phyloP scores from a whole-genome alignment of 371 early-diverging fungal genomes.

The Mortierella sp. region DNA sequence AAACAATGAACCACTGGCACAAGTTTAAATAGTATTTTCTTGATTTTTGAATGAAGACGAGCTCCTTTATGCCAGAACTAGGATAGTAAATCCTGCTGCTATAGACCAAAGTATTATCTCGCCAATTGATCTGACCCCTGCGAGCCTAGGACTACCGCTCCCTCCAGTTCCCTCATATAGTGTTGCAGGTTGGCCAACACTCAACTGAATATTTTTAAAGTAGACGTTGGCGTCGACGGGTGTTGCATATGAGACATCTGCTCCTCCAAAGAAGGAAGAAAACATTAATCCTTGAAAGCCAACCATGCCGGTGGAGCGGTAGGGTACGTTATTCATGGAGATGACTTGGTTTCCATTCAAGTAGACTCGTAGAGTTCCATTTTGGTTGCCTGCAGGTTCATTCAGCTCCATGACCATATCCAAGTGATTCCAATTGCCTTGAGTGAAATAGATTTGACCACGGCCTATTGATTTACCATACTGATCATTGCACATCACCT shows the following conservation, averaged over 20 bases:
- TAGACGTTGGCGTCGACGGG: constrained; percentile 59
- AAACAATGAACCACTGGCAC: no score
- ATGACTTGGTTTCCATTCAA: constrained; percentile 59
- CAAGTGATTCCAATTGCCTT: constrained; percentile 58
- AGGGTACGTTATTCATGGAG: constrained; percentile 53
- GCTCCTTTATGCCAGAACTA: constrained; percentile 10
- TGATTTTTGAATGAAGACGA: not conserved
- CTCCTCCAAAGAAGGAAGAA: constrained; percentile 69
- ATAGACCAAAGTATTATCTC: constrained; percentile 16
- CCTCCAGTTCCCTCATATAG: constrained; percentile 47
- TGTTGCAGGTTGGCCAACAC: constrained; percentile 55
- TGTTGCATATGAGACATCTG: constrained; percentile 58
- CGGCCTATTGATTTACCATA: constrained; percentile 67
- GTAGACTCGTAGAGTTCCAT: constrained; percentile 63
- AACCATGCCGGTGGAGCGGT: constrained; percentile 59
- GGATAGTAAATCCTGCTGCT: constrained; percentile 7
- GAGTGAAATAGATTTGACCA: constrained; percentile 59
- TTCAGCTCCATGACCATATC: constrained; percentile 64
- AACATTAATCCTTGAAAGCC: constrained; percentile 64
- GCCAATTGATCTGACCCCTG: not conserved
- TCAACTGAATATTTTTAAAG: constrained; percentile 61
- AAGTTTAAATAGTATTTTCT: not conserved
- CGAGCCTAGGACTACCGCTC: constrained; percentile 5
- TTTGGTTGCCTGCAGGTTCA: constrained; percentile 54
- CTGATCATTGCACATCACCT: constrained; percentile 60